These are phyloP conservation scores for Rhizopus delemar DNA, from an alignment of 371 early-diverging fungal species.

Conservation along the genomic window DNA sequence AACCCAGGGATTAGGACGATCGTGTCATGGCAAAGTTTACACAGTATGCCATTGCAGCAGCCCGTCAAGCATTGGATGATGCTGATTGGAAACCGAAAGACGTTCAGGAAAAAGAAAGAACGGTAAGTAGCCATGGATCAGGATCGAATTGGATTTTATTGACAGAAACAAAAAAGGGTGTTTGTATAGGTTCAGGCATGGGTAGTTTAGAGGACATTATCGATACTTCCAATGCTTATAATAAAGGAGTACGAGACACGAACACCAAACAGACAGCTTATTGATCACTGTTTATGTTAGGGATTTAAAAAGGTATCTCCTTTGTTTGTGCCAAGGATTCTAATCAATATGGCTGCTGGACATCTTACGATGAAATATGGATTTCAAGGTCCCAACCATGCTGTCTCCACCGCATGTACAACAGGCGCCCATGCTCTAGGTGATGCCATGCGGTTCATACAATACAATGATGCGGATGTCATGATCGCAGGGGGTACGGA, in stretches of 20 bases:
- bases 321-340: constrained; percentile 86
- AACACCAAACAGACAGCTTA: neutral
- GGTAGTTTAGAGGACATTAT: constrained; percentile 88
- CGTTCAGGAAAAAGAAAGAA: constrained; percentile 60
- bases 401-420: constrained; percentile 91
- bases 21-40: constrained; percentile 81
- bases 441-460: constrained; percentile 91
- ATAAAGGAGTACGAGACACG: constrained; percentile 47
- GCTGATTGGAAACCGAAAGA: constrained; percentile 67
- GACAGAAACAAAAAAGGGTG: constrained; percentile 60
- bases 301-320: constrained; percentile 83
- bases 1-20: constrained; percentile 58
- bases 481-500: constrained; percentile 97
- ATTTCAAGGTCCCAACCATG: constrained; percentile 90
- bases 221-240: constrained; percentile 55
- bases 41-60: constrained; percentile 85
- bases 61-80: constrained; percentile 84
- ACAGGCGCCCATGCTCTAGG: constrained; percentile 95
- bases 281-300: constrained; percentile 29
- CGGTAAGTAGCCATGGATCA: constrained; percentile 32
- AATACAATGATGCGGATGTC: constrained; percentile 91
- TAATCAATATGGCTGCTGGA: constrained; percentile 95
- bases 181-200: constrained; percentile 91
- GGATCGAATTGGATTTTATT: neutral
- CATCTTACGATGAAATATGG: constrained; percentile 89